Conservation (phyloP, 2,329 filamentous ascomycete species). For the Beauveria asiatica region DNA sequence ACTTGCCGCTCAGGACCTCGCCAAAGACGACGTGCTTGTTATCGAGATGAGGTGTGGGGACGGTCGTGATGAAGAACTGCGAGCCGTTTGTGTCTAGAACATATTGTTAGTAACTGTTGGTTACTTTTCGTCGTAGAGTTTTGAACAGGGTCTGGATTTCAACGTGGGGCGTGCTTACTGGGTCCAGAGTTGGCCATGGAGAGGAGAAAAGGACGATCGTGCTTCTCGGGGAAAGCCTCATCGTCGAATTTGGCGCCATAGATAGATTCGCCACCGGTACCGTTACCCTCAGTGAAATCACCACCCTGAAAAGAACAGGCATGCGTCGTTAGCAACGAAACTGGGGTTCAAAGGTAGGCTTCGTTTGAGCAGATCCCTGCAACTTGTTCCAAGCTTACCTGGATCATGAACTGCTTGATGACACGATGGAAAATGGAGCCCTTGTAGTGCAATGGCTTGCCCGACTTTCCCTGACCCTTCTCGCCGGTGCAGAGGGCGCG, state of each 20-base stretch:
- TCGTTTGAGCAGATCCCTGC: neutral
- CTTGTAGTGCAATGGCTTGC: slow-evolving; percentile 89
- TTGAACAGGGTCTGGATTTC: neutral
- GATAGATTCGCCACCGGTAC: slow-evolving; percentile 93
- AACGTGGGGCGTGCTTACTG: slow-evolving; percentile 40
- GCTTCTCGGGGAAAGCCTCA: slow-evolving; percentile 88
- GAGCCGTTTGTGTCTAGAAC: slow-evolving; percentile 74
- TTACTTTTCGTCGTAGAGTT: neutral
- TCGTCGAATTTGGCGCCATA: slow-evolving; percentile 97
- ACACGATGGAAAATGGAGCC: slow-evolving; percentile 89
- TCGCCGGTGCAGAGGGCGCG: slow-evolving; percentile 89
- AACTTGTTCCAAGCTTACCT: slow-evolving; percentile 17
- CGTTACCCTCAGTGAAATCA: slow-evolving; percentile 91
- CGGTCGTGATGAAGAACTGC: slow-evolving; percentile 97
- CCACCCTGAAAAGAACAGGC: slow-evolving; percentile 57
- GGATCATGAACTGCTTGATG: slow-evolving; percentile 97
- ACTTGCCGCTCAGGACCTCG: slow-evolving; percentile 88
- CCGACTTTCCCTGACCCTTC: slow-evolving; percentile 73
- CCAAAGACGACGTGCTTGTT: slow-evolving; percentile 97
- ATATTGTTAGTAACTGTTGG: slow-evolving; percentile 7
- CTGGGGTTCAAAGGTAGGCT: neutral
- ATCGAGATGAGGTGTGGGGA: slow-evolving; percentile 89
- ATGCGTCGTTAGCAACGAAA: neutral
- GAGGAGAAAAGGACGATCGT: slow-evolving; percentile 85
- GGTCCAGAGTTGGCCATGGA: slow-evolving; percentile 98